phyloP scores from a whole-genome alignment of 768 basidiomycete species.

The Trametopsis cervina region DNA sequence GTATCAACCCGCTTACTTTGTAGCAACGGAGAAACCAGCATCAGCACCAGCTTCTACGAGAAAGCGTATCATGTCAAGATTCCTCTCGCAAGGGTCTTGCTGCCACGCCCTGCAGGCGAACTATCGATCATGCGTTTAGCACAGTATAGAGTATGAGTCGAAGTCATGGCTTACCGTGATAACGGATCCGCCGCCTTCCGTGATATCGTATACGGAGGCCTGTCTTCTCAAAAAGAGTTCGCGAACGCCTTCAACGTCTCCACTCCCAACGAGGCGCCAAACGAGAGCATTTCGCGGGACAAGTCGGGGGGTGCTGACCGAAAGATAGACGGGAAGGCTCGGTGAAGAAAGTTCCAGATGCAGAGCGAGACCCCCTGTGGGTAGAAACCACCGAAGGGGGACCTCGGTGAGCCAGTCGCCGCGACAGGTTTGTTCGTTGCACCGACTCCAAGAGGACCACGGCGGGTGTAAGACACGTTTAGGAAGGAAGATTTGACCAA shows the following conservation, averaged over 20 bases:
- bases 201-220: neutral
- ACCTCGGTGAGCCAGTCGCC: neutral
- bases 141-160: neutral
- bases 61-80: neutral
- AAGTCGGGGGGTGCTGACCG: neutral
- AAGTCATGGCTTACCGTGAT: neutral
- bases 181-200: neutral
- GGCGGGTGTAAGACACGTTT: no score
- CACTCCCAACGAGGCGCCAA: neutral
- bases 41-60: neutral
- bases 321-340: neutral
- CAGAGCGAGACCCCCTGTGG: neutral
- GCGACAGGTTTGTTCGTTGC: neutral
- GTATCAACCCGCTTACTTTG: no score
- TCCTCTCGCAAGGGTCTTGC: neutral
- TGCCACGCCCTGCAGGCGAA: neutral
- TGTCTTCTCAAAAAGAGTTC: neutral
- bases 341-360: neutral
- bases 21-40: neutral
- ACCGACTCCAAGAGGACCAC: no score
- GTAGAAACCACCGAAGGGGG: neutral
- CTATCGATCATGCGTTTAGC: neutral
- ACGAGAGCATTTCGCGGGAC: neutral
- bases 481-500: neutral
- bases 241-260: neutral